Evolutionary conservation across 192 early-diverging fungal genomes (phyloP).

Genomic region (Linnemannia elongata): DNA sequence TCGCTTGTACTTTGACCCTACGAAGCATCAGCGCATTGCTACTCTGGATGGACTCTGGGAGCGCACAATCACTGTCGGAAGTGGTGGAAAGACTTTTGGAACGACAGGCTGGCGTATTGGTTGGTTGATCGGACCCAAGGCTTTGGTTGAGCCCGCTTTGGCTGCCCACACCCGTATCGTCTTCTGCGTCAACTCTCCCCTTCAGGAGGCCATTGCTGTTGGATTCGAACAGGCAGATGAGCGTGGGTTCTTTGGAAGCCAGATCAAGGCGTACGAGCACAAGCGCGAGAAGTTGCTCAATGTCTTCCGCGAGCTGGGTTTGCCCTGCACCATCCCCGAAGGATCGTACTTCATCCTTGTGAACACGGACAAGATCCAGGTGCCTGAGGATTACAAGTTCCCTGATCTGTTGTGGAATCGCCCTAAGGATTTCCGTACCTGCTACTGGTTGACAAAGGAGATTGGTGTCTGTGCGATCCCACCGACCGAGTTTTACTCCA

Average conservation of each 20-base stretch:
- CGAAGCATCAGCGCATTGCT: constrained; percentile 79
- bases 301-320: constrained; percentile 73
- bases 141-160: constrained; percentile 80
- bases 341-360: constrained; percentile 96
- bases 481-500: constrained; percentile 90
- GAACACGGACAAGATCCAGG: constrained; percentile 76
- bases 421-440: constrained; percentile 82
- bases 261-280: constrained; percentile 73
- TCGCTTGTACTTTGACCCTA: constrained; percentile 85
- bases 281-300: constrained; percentile 82
- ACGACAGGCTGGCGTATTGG: constrained; percentile 98
- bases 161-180: constrained; percentile 92
- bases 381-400: constrained; percentile 73
- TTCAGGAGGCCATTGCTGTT: constrained; percentile 87
- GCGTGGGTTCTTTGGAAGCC: constrained; percentile 77
- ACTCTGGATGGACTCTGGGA: constrained; percentile 91
- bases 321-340: constrained; percentile 88
- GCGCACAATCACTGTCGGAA: constrained; percentile 93
- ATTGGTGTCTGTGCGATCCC: constrained; percentile 95
- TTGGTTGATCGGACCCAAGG: constrained; percentile 86
- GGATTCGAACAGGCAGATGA: constrained; percentile 75
- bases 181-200: constrained; percentile 90
- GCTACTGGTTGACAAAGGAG: constrained; percentile 88
- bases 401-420: constrained; percentile 69
- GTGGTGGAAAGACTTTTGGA: constrained; percentile 94